A percentile compares a stretch with the other conserved stretches of the same genome.
phyloP scores from a whole-genome alignment of 2,329 filamentous ascomycete species.

The Colletotrichum horii region DNA sequence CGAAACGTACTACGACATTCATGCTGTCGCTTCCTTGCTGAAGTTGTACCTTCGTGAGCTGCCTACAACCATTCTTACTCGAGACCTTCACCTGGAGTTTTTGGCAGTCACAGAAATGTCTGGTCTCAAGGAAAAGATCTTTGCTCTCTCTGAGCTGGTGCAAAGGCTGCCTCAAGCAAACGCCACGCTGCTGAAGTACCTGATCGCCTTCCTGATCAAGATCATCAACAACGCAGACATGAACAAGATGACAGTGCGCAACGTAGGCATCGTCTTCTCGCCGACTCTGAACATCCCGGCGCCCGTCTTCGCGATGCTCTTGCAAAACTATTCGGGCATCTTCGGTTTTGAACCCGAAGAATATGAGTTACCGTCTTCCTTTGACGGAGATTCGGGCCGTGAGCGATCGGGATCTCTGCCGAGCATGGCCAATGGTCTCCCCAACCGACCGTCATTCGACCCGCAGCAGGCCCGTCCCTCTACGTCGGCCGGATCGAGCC shows the following conservation, averaged over 20 bases:
- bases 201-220: constrained; percentile 87
- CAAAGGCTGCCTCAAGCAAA: constrained; percentile 82
- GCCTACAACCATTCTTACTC: constrained; percentile 87
- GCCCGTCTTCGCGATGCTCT: constrained; percentile 90
- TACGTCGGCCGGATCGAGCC: constrained; percentile 49
- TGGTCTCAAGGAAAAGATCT: constrained; percentile 77
- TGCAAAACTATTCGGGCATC: constrained; percentile 87
- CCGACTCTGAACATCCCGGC: constrained; percentile 96
- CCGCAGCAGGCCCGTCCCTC: constrained; percentile 48
- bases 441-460: constrained; percentile 31
- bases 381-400: constrained; percentile 27
- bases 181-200: constrained; percentile 78
- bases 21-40: constrained; percentile 91
- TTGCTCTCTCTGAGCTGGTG: constrained; percentile 77
- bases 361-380: constrained; percentile 59
- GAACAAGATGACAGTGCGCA: constrained; percentile 98
- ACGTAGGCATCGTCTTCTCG: constrained; percentile 97
- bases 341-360: constrained; percentile 76
- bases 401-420: constrained; percentile 28
- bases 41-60: constrained; percentile 95
- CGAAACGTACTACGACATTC: constrained; percentile 90
- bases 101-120: constrained; percentile 81
- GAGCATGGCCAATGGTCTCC: constrained; percentile 25
- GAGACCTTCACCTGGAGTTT: constrained; percentile 90
- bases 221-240: constrained; percentile 88